A percentile compares a stretch with the other conserved stretches of the same genome.
Conservation (phyloP, 805 yeast species). For the Teunomyces lycoperdinae region DNA sequence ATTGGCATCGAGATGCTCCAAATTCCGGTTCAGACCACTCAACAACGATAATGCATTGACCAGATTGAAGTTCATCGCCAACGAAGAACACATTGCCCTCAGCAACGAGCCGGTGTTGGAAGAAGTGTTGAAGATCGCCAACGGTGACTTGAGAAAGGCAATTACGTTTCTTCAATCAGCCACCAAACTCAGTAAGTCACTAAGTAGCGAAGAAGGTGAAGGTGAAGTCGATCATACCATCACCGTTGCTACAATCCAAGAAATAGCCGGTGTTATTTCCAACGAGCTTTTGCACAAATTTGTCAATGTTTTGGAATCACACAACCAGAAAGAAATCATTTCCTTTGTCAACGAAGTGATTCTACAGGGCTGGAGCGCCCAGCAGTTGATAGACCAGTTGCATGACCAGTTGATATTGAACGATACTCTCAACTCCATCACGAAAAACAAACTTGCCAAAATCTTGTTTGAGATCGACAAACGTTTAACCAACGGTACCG, state of each 20-base stretch:
- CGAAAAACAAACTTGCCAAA: slow-evolving; percentile 64
- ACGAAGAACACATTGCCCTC: slow-evolving; percentile 30
- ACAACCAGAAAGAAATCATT: slow-evolving; percentile 30
- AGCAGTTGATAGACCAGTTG: slow-evolving; percentile 66
- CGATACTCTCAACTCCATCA: slow-evolving; percentile 45
- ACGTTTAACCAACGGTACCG: slow-evolving; percentile 77
- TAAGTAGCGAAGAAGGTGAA: slow-evolving; percentile 20
- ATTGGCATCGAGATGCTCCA: slow-evolving; percentile 92
- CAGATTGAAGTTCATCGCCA: slow-evolving; percentile 62
- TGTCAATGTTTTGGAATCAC: slow-evolving; percentile 28
- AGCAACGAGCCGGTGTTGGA: slow-evolving; percentile 52
- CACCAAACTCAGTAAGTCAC: slow-evolving; percentile 49
- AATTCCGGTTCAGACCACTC: slow-evolving; percentile 82
- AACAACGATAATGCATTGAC: slow-evolving; percentile 67
- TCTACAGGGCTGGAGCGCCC: slow-evolving; percentile 76
- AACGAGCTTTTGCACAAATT: slow-evolving; percentile 42
- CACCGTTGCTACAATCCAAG: slow-evolving; percentile 50
- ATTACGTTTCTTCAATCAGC: slow-evolving; percentile 88
- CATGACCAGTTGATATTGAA: slow-evolving; percentile 64
- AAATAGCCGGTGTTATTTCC: slow-evolving; percentile 76
- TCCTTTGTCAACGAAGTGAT: slow-evolving; percentile 48
- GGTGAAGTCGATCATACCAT: slow-evolving; percentile 32
- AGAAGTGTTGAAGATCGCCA: slow-evolving; percentile 67
- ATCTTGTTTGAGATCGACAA: slow-evolving; percentile 73
- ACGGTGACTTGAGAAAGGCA: slow-evolving; percentile 91